Conservation (phyloP, 805 yeast genomes). For the Candida cerambycidarum region DNA sequence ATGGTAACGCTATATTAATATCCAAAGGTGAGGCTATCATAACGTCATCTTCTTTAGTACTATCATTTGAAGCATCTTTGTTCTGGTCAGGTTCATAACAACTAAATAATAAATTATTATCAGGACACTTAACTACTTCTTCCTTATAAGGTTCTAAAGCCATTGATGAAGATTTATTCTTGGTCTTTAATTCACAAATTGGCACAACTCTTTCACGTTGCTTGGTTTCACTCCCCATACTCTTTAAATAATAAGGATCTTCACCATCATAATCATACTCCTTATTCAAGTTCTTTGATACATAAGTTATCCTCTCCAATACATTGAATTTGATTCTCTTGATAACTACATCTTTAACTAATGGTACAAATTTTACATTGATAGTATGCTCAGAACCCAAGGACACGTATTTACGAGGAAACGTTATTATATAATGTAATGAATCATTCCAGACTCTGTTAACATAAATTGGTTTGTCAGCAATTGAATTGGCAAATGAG, state of each 20-base stretch:
- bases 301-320: conserved; percentile 64
- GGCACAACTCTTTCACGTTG: conserved; percentile 55
- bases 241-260: conserved; percentile 25
- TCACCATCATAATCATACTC: conserved; percentile 42
- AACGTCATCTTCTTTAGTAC: conserved; percentile 11
- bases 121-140: conserved; percentile 57
- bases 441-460: conserved; percentile 74
- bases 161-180: conserved; percentile 27
- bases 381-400: conserved; percentile 60
- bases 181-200: conserved; percentile 64
- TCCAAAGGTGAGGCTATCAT: conserved; percentile 45
- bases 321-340: conserved; percentile 67
- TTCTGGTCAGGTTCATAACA: conserved; percentile 42
- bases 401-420: conserved; percentile 68
- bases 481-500: conserved; percentile 53
- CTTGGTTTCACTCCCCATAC: conserved; percentile 17
- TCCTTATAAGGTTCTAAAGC: conserved; percentile 50
- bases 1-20: conserved; percentile 44
- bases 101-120: conserved; percentile 61
- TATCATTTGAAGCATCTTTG: too few species aligned
- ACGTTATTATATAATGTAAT: conserved; percentile 65
- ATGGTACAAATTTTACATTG: conserved; percentile 65
- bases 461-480: conserved; percentile 74
- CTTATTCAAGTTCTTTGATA: conserved; percentile 50
- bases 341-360: conserved; percentile 58